Percentiles rank a stretch among this genome's conserved stretches.
Conservation (phyloP, 1,284 basidiomycete genomes). For the Melampsora abietis-canadensis region DNA sequence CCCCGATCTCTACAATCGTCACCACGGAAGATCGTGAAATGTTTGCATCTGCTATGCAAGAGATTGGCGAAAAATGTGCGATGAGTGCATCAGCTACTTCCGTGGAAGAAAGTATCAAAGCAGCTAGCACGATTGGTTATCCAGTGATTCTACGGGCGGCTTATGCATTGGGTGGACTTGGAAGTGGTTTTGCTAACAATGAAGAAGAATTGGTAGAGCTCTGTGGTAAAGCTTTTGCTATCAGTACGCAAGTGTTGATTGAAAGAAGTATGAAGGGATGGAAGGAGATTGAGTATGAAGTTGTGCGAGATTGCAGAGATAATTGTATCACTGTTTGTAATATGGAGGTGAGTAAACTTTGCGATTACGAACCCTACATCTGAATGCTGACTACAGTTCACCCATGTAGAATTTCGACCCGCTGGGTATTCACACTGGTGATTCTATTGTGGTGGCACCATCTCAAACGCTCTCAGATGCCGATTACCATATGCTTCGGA, state of each 20-base stretch:
- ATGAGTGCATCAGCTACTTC: constrained; percentile 77
- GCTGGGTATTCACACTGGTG: constrained; percentile 95
- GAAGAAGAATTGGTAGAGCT: constrained; percentile 80
- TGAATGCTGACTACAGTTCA: constrained; percentile 26
- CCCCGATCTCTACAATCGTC: constrained; percentile 95
- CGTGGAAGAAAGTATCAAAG: constrained; percentile 73
- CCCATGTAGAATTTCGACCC: constrained; percentile 86
- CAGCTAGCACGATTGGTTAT: constrained; percentile 86
- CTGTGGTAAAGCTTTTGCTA: constrained; percentile 91
- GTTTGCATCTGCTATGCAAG: constrained; percentile 90
- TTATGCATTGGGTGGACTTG: constrained; percentile 90
- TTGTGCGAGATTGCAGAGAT: constrained; percentile 94
- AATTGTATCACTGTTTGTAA: constrained; percentile 99
- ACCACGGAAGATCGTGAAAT: constrained; percentile 93
- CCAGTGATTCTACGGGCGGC: constrained; percentile 96
- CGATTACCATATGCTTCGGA: constrained; percentile 98
- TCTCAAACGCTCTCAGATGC: constrained; percentile 96
- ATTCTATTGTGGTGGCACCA: constrained; percentile 97
- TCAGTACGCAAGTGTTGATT: constrained; percentile 91
- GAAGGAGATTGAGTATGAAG: constrained; percentile 99
- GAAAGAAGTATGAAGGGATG: constrained; percentile 99
- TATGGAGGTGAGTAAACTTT: constrained; percentile 76
- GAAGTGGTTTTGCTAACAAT: constrained; percentile 89
- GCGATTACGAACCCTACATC: constrained; percentile 8
- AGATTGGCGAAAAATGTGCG: constrained; percentile 93